Evolutionary conservation across 108 stramenopile species (phyloP).

Genomic region (Cyclotella atomus): DNA sequence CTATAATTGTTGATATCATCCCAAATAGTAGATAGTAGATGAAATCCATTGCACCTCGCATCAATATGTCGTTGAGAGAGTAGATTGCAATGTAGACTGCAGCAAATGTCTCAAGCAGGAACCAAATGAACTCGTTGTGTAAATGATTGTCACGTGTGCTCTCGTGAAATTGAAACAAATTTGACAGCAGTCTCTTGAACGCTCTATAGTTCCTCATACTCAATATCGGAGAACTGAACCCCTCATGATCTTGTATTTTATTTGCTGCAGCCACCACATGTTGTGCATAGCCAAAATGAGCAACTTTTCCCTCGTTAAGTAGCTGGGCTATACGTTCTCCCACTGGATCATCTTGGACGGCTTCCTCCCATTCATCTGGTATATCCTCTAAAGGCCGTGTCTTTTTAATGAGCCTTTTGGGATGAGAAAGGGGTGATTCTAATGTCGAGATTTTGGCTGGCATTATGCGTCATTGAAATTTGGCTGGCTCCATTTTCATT

Average conservation of each 20-base stretch:
- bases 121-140: constrained; percentile 15
- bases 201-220: constrained; percentile 18
- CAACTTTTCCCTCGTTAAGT: constrained; percentile 39
- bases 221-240: constrained; percentile 24
- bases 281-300: constrained; percentile 35
- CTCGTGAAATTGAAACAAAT: neutral
- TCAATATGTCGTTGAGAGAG: constrained; percentile 22
- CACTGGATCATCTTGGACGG: constrained; percentile 32
- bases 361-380: constrained; percentile 8
- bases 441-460: too few relatives aligned
- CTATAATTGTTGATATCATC: constrained; percentile 30
- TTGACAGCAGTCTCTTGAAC: neutral
- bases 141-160: neutral
- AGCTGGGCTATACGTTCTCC: constrained; percentile 35
- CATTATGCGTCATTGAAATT: too few relatives aligned
- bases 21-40: constrained; percentile 15
- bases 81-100: constrained; percentile 23
- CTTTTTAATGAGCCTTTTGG: neutral
- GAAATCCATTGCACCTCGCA: constrained; percentile 16
- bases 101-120: constrained; percentile 29
- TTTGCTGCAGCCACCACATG: too few relatives aligned
- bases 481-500: too few relatives aligned
- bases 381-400: neutral
- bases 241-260: too few relatives aligned
- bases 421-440: too few relatives aligned